Evolutionary conservation across 257 asterid genomes (phyloP), one percentile per base, ranked within the genome.

Genomic region (Nicotiana noctiflora): DNA sequence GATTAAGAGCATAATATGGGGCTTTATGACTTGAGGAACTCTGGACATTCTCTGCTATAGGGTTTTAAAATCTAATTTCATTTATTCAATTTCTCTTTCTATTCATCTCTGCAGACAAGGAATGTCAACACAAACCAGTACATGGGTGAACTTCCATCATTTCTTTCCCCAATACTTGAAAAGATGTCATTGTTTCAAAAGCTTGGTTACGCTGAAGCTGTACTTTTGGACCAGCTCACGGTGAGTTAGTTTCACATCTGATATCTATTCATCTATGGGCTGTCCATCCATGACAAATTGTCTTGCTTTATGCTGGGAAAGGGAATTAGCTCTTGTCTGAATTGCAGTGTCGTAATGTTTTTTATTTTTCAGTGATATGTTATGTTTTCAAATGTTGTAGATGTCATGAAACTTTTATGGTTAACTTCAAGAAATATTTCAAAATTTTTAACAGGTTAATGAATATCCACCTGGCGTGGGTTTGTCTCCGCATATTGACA

Each of bases 381-480:
- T 72, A 46, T 46, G 40, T 46, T 72, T 72, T 72, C 59, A 21
- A 46, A 46, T 72, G 12, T 23, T 72, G 19, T 72, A 13, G 32
- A 46, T 46, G 60, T 72, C 77, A 46, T 72, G 59, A 46, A 56
- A 1, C 3, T 72, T 23, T 7, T 72, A 9, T 46, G 1, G 40
- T 72, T 21, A 3, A 72, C 77, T 74, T 49, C 13, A 74, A 46
- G 62, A 74, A 15, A 49, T 29, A 21, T 75, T 25, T 25, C 84
- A 13, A 57, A 6, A 21, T n/a, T 80, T 64, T 64, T 82, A 55
- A 85, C 89, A 95, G 99, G 97, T 95, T n/a, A 95, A 95, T 79
- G 99, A 95, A 85, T 95, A 95, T 85, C 94, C 98, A 60, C 87
- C 90, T 31, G 99, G 99, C 15, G 96, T 95, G 79, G 99, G 99